A percentile compares a stretch with the other conserved stretches of the same genome.
These are phyloP conservation scores for Carex cristatella DNA, from an alignment of 176 grass and related monocot genomes.

Conservation along the genomic window DNA sequence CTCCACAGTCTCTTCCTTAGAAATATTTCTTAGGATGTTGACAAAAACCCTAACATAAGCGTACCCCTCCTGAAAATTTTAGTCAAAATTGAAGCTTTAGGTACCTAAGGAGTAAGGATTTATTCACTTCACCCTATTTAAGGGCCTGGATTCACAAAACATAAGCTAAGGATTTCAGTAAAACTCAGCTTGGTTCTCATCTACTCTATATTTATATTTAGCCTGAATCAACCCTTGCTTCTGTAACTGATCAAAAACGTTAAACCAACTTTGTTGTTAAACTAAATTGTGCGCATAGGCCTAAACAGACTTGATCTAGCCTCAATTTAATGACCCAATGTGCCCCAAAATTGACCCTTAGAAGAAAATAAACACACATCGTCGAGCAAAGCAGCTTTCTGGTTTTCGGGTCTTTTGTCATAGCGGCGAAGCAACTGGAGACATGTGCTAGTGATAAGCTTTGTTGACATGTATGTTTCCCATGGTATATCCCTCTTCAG, in stretches of 20 bases:
- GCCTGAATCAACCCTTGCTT: background rate
- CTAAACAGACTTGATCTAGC: background rate
- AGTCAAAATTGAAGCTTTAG: background rate
- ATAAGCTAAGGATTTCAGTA: slow-evolving; percentile 23
- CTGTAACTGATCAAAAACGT: background rate
- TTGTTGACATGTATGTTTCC: slow-evolving; percentile 91
- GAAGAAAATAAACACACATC: slow-evolving; percentile 49
- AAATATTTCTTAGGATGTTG: slow-evolving; percentile 69
- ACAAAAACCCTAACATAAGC: slow-evolving; percentile 66
- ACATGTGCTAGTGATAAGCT: slow-evolving; percentile 71
- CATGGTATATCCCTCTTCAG: slow-evolving; percentile 97
- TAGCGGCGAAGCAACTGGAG: slow-evolving; percentile 78
- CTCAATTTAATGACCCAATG: background rate
- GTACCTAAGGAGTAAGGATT: slow-evolving; percentile 18
- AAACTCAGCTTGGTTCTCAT: slow-evolving; percentile 28
- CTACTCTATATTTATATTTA: background rate
- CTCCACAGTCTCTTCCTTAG: slow-evolving; percentile 93
- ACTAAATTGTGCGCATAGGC: background rate
- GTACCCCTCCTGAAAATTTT: slow-evolving; percentile 60
- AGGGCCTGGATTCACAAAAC: background rate
- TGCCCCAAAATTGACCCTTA: background rate
- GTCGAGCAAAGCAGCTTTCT: slow-evolving; percentile 71
- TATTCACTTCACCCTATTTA: background rate
- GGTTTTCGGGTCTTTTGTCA: slow-evolving; percentile 70
- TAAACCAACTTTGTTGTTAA: slow-evolving; percentile 2